These are phyloP conservation scores for Paxillus involutus DNA, from an alignment of 768 basidiomycete species.

Conservation along the genomic window DNA sequence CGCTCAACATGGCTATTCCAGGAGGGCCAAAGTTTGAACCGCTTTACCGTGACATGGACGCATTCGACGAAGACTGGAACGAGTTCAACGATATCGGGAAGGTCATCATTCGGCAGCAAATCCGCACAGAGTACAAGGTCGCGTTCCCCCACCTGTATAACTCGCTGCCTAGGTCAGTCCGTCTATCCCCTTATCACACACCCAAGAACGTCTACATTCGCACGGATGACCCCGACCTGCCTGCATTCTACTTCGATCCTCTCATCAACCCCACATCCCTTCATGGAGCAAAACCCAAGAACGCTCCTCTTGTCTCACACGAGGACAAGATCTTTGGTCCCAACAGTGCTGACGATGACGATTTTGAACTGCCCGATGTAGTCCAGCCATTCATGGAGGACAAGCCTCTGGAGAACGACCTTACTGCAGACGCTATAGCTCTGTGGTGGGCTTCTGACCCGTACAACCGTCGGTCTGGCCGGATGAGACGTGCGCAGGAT, in stretches of 20 bases:
- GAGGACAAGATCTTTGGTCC: conserved; percentile 93
- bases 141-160: conserved; percentile 99
- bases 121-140: conserved; percentile 98
- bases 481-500: conserved; percentile 93
- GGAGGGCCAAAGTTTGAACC: conserved; percentile 99
- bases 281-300: conserved; percentile 83
- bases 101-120: conserved; percentile 98
- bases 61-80: conserved; percentile 99
- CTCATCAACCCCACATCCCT: conserved; percentile 97
- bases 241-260: conserved; percentile 98
- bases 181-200: conserved; percentile 86
- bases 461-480: conserved; percentile 88
- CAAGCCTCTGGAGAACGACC: conserved; percentile 79
- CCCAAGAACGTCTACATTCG: conserved; percentile 99
- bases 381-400: conserved; percentile 80
- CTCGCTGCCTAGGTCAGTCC: conserved; percentile 93
- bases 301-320: conserved; percentile 77
- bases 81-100: conserved; percentile 99
- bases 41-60: conserved; percentile 93
- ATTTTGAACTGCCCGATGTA: conserved; percentile 80
- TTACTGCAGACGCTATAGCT: conserved; percentile 95
- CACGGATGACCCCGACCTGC: conserved; percentile 98
- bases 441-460: conserved; percentile 99
- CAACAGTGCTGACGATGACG: conserved; percentile 81
- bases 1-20: conserved; percentile 94